Evolutionary conservation across 106 monocot species (phyloP), one percentile per base, ranked within the genome.

Genomic region (Vanilla planifolia): DNA sequence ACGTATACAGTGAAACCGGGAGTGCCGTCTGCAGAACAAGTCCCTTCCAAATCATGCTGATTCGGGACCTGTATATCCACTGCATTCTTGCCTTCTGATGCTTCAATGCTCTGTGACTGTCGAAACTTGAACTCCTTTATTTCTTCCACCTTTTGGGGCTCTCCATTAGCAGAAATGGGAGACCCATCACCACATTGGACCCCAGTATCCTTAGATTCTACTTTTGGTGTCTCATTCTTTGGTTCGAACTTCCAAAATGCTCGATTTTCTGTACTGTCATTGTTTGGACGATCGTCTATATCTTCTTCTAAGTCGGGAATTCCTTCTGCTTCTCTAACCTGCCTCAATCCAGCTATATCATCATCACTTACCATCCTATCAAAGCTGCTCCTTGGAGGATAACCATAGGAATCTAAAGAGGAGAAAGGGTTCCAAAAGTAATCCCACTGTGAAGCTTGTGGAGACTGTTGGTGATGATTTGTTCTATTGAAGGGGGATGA

Each of bases 1-100:
- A 92, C 58, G 61, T 85, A 98, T 8, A 92, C 91, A 2, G 85
- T 98, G 47, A 92, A 98, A 33, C 82, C 98, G 2, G 84, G 91
- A 10, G 82, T 82, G 61, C 64, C 61, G 62, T 79, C 77, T 57
- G 50, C 66, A 25, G 50, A 39, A 23, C 43, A 61, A 27, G 53
- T 77, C 55, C 55, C 68, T 2, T 62, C 53, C 3, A 64, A 59
- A 28, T 55, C 65, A 55, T 42, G 61, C 36, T 59, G 67, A 10
- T 71, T 67, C 9, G 60, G 62, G 36, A 76, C 73, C 60, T 76
- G 73, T 11, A 78, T 47, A 16, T 79, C 76, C 20, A 72, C 61
- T 16, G 40, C 67, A 33, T 50, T 68, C 26, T 17, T 40, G 30
- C 47, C 26, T 51, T 74, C 70, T 47, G 77, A 62, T 32, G 51